Conservation (phyloP, 441 rosid species). For the Corymbia calophylla region DNA sequence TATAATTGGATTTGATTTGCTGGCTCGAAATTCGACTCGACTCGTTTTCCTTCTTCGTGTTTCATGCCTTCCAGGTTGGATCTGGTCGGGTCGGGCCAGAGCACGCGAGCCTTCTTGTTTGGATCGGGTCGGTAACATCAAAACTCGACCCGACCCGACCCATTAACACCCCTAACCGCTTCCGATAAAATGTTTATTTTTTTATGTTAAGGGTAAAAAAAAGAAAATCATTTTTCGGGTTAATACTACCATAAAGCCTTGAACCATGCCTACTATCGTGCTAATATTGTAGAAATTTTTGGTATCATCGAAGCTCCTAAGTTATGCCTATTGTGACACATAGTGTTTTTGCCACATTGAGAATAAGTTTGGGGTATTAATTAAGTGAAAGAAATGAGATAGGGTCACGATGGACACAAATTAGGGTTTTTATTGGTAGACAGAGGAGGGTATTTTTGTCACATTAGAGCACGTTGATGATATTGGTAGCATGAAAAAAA, state of each 20-base stretch:
- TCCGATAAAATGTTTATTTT: not conserved
- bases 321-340: too few species aligned
- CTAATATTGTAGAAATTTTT: not conserved
- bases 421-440: accelerated
- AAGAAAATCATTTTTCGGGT: not conserved
- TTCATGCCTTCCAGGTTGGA: too few species aligned
- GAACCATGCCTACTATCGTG: not conserved
- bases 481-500: accelerated
- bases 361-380: accelerated
- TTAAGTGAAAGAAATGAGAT: accelerated
- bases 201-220: not conserved
- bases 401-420: accelerated
- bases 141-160: too few species aligned
- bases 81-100: too few species aligned
- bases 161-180: too few species aligned
- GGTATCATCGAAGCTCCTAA: accelerated
- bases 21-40: too few species aligned
- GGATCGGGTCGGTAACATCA: too few species aligned
- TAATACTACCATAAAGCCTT: not conserved
- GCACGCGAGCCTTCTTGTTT: too few species aligned
- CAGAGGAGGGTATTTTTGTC: not conserved
- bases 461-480: not conserved
- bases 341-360: too few species aligned
- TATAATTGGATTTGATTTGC: too few species aligned
- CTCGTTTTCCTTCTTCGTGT: too few species aligned